Evolutionary conservation across 225 moss, liverwort and hornwort genomes (phyloP), one percentile per base, ranked within the genome.

Genomic region (Bryum argenteum): DNA sequence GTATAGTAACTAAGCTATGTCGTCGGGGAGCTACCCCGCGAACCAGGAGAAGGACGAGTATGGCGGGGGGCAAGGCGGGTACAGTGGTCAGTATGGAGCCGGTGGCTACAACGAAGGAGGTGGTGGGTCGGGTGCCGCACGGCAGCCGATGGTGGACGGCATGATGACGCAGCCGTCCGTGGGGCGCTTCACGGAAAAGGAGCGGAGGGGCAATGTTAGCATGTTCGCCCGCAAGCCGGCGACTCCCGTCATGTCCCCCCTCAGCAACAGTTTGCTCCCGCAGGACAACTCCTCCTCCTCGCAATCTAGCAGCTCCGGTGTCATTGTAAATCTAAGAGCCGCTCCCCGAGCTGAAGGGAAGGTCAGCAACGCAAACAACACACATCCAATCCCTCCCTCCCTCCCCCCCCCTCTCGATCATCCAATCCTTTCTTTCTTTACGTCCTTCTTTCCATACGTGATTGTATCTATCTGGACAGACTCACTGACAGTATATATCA

Each of bases 291-390:
- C 33, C 16, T 62, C 66, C 8, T 57, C 70, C 3, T 51, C 73
- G 3, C 78, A 71, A 24, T 76, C 69, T 13, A 69, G 69, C 13
- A 69, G 61, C 51, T 65, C 73, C 2, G 52, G 77, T 80, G 79
- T 63, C 80, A 84, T 84, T 84, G 77, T 78, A 74, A 63, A 75
- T 80, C 80, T 80, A 80, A 78, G 64, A 63, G 68, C 63, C 2
- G 55, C 28, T 37, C 44, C 56, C 2, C 39, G 66, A 14, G 45
- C 16, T 1, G 73, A 78, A 56, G 61, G 57, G 5, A 75, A 56
- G 82, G 81, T 77, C 6, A 56, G 81, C 8, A 9, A 12, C n/a
- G 21, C 55, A n/a, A 19, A 41, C 42, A 19, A 41, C 42, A 21
- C 5, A 2, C 33, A 3, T 33, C 33, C 33, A 26, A 4, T 26